These are phyloP conservation scores for Pseudocercospora pini-densiflorae DNA, from an alignment of 2,329 filamentous ascomycete species.

Conservation along the genomic window DNA sequence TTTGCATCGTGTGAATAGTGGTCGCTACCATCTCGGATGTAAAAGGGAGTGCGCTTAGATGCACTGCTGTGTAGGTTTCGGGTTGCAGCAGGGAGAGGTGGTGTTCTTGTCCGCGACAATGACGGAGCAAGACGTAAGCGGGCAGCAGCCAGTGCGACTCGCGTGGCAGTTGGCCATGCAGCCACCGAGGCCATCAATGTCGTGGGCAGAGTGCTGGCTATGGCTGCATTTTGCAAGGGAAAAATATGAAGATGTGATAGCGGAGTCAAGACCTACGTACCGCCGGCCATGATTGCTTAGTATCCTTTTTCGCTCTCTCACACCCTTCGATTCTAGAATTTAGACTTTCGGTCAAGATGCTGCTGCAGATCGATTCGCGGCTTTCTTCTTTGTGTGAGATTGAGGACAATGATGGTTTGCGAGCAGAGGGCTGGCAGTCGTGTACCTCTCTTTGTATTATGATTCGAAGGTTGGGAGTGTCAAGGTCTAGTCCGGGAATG, in stretches of 20 bases:
- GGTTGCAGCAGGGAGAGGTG: slow-evolving; percentile 8
- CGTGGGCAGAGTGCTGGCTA: not conserved
- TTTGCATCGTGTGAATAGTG: not conserved
- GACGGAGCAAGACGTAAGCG: slow-evolving; percentile 7
- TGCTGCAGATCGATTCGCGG: not conserved
- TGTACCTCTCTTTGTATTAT: not conserved
- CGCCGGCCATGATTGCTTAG: slow-evolving; percentile 6
- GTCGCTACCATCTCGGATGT: slow-evolving; percentile 11
- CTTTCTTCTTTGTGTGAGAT: slow-evolving; percentile 1
- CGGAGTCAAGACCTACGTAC: slow-evolving; percentile 8
- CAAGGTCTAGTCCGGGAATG: no score
- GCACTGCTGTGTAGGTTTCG: slow-evolving; percentile 7
- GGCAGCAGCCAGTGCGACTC: slow-evolving; percentile 1
- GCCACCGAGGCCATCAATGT: slow-evolving; percentile 10
- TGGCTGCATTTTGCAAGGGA: not conserved
- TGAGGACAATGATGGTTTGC: slow-evolving; percentile 5
- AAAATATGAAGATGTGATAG: not conserved
- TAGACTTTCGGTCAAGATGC: slow-evolving; percentile 8
- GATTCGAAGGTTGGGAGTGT: not conserved
- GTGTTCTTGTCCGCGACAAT: not conserved
- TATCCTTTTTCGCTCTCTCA: not conserved
- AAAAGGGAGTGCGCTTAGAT: not conserved
- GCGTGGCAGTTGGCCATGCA: slow-evolving; percentile 4
- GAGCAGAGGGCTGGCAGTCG: not conserved
- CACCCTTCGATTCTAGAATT: slow-evolving; percentile 6